A percentile compares a stretch with the other conserved stretches of the same genome.
Conservation (phyloP, 257 asterid genomes). For the Solanum megistacrolobum region DNA sequence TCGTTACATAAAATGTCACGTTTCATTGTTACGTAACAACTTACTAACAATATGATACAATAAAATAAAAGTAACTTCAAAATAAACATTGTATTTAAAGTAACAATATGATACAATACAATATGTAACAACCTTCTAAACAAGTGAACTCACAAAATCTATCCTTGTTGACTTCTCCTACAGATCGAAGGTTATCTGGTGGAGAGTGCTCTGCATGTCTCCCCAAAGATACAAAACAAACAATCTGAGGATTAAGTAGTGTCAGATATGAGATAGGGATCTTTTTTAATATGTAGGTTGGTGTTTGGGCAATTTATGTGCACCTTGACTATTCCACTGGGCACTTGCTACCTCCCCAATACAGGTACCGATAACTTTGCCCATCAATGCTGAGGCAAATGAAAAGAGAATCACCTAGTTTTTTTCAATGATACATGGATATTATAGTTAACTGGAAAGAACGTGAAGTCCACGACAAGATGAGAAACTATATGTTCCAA, state of each 20-base stretch:
- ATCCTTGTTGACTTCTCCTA: not conserved
- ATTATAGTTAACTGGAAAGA: not conserved
- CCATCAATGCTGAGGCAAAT: not conserved
- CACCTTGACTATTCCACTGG: not conserved
- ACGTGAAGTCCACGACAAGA: not conserved
- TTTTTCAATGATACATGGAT: not conserved
- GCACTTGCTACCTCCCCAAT: not conserved
- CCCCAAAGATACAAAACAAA: not conserved
- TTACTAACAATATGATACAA: not conserved
- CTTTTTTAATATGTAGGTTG: not conserved
- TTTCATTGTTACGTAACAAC: not conserved
- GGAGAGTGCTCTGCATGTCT: not conserved
- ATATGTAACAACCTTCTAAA: not conserved
- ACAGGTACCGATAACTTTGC: not conserved
- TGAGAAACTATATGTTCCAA: not conserved
- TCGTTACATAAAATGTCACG: not conserved
- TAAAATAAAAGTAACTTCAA: not conserved
- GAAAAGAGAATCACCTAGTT: not conserved
- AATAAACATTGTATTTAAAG: not conserved
- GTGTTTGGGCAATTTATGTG: not conserved
- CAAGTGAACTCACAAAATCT: not conserved
- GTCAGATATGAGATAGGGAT: not conserved
- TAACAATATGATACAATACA: not conserved
- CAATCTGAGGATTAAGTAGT: not conserved
- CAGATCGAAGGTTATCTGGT: not conserved